Percentiles rank a stretch among this genome's conserved stretches.
Conservation (phyloP, 768 basidiomycete genomes). For the Serendipita sp. region DNA sequence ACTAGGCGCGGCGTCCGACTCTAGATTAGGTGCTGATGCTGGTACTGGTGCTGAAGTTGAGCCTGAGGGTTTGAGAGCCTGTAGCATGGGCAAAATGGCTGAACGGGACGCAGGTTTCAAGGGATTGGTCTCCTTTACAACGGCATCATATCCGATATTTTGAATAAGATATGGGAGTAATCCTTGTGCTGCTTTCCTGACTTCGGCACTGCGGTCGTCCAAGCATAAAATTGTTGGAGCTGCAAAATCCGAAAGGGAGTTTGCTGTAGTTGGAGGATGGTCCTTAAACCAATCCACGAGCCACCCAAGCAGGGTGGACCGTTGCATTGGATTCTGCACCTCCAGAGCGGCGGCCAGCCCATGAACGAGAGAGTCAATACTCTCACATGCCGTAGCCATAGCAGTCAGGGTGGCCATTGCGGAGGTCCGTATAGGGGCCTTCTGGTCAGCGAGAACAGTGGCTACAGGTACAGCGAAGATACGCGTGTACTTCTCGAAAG, state of each 20-base stretch:
- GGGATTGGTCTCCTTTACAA: conserved; percentile 70
- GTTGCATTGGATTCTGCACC: conserved; percentile 71
- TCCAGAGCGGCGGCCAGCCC: conserved; percentile 72
- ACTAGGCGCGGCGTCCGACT: conserved; percentile 18
- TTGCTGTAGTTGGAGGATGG: conserved; percentile 31
- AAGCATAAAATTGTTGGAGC: conserved; percentile 53
- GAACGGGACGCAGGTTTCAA: conserved; percentile 84
- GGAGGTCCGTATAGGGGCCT: conserved; percentile 65
- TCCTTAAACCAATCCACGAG: conserved; percentile 62
- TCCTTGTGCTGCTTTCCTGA: conserved; percentile 79
- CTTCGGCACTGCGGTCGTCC: conserved; percentile 82
- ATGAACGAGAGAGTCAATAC: conserved; percentile 64
- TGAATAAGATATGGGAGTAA: conserved; percentile 61
- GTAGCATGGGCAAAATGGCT: conserved; percentile 74
- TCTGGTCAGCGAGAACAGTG: conserved; percentile 82
- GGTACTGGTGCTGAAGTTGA: conserved; percentile 8
- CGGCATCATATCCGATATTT: conserved; percentile 63
- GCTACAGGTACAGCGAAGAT: conserved; percentile 62
- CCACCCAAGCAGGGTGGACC: conserved; percentile 66
- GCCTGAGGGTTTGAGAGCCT: conserved; percentile 45
- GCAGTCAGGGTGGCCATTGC: conserved; percentile 65
- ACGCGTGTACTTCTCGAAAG: conserved; percentile 80
- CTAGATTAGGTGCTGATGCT: conserved; percentile 14
- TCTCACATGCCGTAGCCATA: conserved; percentile 71
- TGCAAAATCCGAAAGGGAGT: conserved; percentile 60